Evolutionary conservation across 2,329 filamentous ascomycete species (phyloP).

Genomic region (Scedosporium aurantiacum): DNA sequence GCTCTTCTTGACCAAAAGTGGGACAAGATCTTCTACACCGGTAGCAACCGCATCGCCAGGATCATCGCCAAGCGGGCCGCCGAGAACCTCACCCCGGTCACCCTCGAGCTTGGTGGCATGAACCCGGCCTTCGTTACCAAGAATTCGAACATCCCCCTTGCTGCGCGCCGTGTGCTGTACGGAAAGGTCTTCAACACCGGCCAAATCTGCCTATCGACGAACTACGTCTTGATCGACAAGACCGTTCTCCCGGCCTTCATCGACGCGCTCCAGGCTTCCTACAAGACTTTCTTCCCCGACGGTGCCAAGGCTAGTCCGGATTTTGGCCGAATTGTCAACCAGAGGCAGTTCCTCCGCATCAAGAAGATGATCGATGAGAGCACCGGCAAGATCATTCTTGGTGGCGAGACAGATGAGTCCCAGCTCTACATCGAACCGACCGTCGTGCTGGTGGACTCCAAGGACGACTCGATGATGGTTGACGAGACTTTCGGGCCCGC

Average conservation of each 20-base stretch:
- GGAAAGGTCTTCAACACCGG: conserved; percentile 78
- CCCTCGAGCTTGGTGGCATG: conserved; percentile 79
- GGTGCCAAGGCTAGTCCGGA: conserved; percentile 71
- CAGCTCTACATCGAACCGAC: conserved; percentile 85
- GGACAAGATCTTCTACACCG: conserved; percentile 98
- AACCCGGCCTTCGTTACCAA: conserved; percentile 91
- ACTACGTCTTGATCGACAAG: conserved; percentile 79
- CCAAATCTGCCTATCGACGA: conserved; percentile 86
- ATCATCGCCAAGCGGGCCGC: conserved; percentile 87
- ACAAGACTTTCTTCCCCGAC: conserved; percentile 71
- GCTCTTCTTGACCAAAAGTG: conserved; percentile 79
- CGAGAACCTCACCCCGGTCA: conserved; percentile 74
- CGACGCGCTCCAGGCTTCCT: conserved; percentile 57
- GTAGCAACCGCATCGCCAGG: conserved; percentile 64
- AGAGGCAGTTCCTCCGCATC: conserved; percentile 65
- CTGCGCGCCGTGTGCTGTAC: conserved; percentile 78
- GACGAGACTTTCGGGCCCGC: conserved; percentile 93
- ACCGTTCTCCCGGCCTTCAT: conserved; percentile 62
- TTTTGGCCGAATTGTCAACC: conserved; percentile 71
- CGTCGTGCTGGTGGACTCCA: conserved; percentile 68
- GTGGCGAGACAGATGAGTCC: conserved; percentile 70
- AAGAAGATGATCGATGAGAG: conserved; percentile 85
- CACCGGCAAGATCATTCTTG: conserved; percentile 74
- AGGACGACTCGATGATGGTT: conserved; percentile 63
- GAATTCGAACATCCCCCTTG: conserved; percentile 66